Evolutionary conservation across 148 eudicot species (phyloP).

Genomic region (Amaranthus cruentus): DNA sequence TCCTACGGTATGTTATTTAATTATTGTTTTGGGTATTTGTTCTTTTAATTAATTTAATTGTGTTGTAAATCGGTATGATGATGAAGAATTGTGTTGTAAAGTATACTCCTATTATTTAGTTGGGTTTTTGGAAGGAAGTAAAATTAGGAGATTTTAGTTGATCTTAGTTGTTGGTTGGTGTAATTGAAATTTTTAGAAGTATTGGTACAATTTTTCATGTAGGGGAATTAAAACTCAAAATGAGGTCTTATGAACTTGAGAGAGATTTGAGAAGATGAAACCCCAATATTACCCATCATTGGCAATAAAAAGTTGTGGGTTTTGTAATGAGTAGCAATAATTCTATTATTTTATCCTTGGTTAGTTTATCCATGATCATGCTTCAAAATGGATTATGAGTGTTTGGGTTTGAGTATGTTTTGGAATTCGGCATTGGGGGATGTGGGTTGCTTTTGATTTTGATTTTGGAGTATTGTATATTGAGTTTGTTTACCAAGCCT

Average conservation of each 20-base stretch:
- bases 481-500: not conserved
- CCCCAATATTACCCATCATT: too few relatives aligned
- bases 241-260: too few relatives aligned
- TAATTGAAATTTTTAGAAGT: not conserved
- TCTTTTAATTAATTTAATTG: not conserved
- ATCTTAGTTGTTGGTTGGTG: not conserved
- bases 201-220: not conserved
- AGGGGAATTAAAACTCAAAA: not conserved
- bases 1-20: constrained; percentile 50
- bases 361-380: too few relatives aligned
- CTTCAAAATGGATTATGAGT: not conserved
- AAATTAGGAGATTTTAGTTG: not conserved
- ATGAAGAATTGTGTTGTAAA: not conserved
- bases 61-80: not conserved
- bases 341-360: too few relatives aligned
- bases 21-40: not conserved
- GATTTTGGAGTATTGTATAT: not conserved
- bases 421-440: not conserved
- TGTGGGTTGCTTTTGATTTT: not conserved
- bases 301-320: too few relatives aligned
- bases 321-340: too few relatives aligned
- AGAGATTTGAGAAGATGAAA: too few relatives aligned
- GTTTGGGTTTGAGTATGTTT: not conserved
- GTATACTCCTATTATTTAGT: not conserved
- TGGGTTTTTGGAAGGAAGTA: not conserved